phyloP scores from a whole-genome alignment of 345 rosid species.

The Cardiospermum halicacabum region DNA sequence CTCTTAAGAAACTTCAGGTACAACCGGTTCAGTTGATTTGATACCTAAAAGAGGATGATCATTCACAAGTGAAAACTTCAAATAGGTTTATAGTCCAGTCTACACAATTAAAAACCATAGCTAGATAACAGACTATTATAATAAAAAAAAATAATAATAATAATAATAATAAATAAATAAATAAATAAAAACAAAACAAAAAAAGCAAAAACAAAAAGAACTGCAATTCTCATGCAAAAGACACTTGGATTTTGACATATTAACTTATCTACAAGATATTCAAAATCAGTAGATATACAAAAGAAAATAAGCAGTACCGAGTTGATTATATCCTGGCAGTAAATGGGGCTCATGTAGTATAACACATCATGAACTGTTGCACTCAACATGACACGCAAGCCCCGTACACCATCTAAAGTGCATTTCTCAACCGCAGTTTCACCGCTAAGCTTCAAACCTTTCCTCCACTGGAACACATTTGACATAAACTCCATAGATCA shows the following conservation, averaged over 20 bases:
- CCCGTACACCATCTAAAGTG: constrained; percentile 93
- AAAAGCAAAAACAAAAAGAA: too few relatives aligned
- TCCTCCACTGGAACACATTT: constrained; percentile 74
- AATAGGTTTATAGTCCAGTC: constrained; percentile 4
- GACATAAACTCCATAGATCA: background rate
- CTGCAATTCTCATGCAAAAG: background rate
- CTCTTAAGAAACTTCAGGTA: constrained; percentile 74
- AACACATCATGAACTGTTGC: constrained; percentile 97
- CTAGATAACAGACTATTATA: background rate
- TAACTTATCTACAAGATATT: background rate
- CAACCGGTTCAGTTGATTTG: constrained; percentile 76
- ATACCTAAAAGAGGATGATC: constrained; percentile 50
- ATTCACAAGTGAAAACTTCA: constrained; percentile 15
- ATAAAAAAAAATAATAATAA: too few relatives aligned
- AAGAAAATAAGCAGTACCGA: constrained; percentile 67
- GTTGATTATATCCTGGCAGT: constrained; percentile 87
- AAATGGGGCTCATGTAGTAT: constrained; percentile 97
- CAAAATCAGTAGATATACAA: constrained; percentile 49
- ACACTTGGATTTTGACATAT: background rate
- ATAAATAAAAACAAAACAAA: too few relatives aligned
- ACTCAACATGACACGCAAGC: constrained; percentile 79
- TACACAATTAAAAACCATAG: background rate
- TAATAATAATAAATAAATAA: too few relatives aligned
- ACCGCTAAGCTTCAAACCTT: constrained; percentile 93
- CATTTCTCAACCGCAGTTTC: constrained; percentile 91